Evolutionary conservation across 1,284 basidiomycete genomes (phyloP).

Genomic region (Rhodotorula sp.): DNA sequence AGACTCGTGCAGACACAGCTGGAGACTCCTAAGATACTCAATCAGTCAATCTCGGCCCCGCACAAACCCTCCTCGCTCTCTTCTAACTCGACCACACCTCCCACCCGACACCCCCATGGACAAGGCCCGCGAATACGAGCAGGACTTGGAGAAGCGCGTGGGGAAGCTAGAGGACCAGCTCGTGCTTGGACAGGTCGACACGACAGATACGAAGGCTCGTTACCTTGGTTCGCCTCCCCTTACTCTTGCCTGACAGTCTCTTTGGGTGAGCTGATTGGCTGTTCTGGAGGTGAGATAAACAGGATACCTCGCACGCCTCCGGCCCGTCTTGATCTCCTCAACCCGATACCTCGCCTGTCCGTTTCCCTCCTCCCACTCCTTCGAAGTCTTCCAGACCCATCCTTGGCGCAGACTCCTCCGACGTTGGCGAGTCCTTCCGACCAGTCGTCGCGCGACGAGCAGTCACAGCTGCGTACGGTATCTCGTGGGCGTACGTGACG

Average conservation of each 20-base stretch:
- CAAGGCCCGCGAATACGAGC: conserved; percentile 61
- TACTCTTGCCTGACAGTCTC: too few relatives aligned
- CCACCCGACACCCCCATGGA: conserved; percentile 58
- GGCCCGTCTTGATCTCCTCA: neutral
- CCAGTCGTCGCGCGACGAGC: conserved; percentile 75
- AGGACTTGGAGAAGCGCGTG: neutral
- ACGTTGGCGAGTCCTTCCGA: conserved; percentile 87
- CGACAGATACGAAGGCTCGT: neutral
- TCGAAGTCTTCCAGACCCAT: neutral
- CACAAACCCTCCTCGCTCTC: conserved; percentile 76
- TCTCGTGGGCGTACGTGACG: conserved; percentile 49
- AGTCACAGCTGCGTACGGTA: conserved; percentile 71
- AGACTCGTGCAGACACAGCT: too few relatives aligned
- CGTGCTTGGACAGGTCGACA: neutral
- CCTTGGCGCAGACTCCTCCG: conserved; percentile 47
- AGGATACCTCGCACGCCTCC: conserved; percentile 8
- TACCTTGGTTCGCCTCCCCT: conserved; percentile 1
- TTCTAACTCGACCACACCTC: conserved; percentile 50
- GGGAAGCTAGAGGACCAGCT: conserved; percentile 1
- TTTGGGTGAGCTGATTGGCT: too few relatives aligned
- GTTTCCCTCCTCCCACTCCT: neutral
- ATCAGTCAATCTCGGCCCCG: conserved; percentile 52
- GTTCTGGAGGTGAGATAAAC: too few relatives aligned
- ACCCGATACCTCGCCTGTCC: conserved; percentile 11
- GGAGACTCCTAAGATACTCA: neutral